A percentile compares a stretch with the other conserved stretches of the same genome.
These are phyloP conservation scores for Cystofilobasidium macerans DNA, from an alignment of 768 basidiomycete species.

Conservation along the genomic window DNA sequence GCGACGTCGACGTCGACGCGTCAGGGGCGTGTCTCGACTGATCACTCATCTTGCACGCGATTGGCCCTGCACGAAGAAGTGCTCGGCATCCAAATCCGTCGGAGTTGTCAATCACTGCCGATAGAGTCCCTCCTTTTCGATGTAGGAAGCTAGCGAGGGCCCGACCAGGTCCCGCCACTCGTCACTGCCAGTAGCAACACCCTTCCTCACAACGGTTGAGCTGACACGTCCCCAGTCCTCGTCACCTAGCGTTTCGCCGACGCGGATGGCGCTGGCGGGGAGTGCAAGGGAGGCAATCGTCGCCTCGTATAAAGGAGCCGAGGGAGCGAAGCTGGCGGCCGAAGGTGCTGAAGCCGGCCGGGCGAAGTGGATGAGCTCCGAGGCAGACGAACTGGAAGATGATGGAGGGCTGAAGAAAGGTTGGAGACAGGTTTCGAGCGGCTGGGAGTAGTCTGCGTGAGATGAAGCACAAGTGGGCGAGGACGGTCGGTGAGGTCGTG, in stretches of 20 bases:
- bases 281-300: background rate
- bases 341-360: background rate
- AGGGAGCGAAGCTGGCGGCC: too few relatives aligned
- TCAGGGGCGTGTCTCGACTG: too few relatives aligned
- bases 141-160: background rate
- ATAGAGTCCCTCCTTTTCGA: background rate
- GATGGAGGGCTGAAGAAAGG: conserved; percentile 13
- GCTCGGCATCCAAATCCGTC: too few relatives aligned
- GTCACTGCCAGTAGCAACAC: background rate
- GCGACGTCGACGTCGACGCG: too few relatives aligned
- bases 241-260: background rate
- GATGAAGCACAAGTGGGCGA: background rate
- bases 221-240: conserved; percentile 10
- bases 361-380: conserved; percentile 19
- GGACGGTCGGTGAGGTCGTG: background rate
- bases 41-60: too few relatives aligned
- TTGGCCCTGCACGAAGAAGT: too few relatives aligned
- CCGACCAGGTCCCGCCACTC: background rate
- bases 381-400: background rate
- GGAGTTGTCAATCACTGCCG: too few relatives aligned
- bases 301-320: background rate
- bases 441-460: conserved; percentile 1
- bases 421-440: conserved; percentile 1
- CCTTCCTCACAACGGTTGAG: background rate
- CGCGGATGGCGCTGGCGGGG: background rate